phyloP scores from a whole-genome alignment of 1,284 basidiomycete species.

The Heterobasidion occidentale region DNA sequence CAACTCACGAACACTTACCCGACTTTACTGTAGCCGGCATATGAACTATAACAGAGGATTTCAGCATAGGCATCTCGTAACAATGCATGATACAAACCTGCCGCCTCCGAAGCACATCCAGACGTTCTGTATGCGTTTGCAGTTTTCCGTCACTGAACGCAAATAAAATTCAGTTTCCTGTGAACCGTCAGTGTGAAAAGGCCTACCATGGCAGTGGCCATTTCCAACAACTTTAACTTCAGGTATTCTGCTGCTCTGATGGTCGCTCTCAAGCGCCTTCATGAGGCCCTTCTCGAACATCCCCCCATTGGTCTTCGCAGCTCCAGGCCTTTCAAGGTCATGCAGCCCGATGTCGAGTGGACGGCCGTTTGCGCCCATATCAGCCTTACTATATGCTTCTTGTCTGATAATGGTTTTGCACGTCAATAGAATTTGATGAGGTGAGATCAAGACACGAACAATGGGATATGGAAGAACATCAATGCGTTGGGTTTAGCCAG shows the following conservation, averaged over 20 bases:
- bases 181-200: not conserved
- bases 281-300: slow-evolving; percentile 80
- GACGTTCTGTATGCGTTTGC: slow-evolving; percentile 72
- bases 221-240: slow-evolving; percentile 84
- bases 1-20: slow-evolving; percentile 36
- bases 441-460: slow-evolving; percentile 43
- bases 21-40: slow-evolving; percentile 76
- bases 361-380: slow-evolving; percentile 44
- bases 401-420: slow-evolving; percentile 27
- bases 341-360: slow-evolving; percentile 61
- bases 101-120: slow-evolving; percentile 97
- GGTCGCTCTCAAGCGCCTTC: slow-evolving; percentile 56
- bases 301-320: slow-evolving; percentile 65
- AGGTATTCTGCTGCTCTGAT: slow-evolving; percentile 39
- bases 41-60: slow-evolving; percentile 44
- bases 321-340: slow-evolving; percentile 52
- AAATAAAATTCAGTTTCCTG: slow-evolving; percentile 1
- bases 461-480: slow-evolving; percentile 94
- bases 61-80: slow-evolving; percentile 1
- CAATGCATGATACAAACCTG: slow-evolving; percentile 35
- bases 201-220: slow-evolving; percentile 78
- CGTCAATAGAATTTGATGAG: not conserved
- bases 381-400: slow-evolving; percentile 53
- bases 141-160: slow-evolving; percentile 74
- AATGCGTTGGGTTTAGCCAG: slow-evolving; percentile 87